Evolutionary conservation across 2,329 filamentous ascomycete genomes (phyloP).

Genomic region (Berkeleyomyces basicola): DNA sequence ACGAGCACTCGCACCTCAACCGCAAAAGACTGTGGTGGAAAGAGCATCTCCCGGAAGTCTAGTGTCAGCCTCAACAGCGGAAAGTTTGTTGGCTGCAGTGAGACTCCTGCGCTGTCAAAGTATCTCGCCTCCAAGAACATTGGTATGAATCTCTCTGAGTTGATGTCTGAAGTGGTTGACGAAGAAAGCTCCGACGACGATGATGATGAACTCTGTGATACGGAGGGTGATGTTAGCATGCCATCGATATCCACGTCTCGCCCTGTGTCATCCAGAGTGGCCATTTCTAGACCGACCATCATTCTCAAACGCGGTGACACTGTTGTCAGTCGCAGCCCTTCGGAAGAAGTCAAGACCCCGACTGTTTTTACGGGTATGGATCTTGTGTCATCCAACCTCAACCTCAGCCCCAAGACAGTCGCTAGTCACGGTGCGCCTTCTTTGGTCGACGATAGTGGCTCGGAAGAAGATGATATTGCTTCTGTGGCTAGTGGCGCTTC

Average conservation of each 20-base stretch:
- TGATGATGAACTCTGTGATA: slow-evolving; percentile 1
- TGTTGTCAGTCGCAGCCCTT: slow-evolving; percentile 8
- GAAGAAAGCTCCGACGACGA: slow-evolving; percentile 8
- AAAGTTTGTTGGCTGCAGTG: slow-evolving; percentile 12
- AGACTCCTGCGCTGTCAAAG: slow-evolving; percentile 11
- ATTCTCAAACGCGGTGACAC: slow-evolving; percentile 11
- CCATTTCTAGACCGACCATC: slow-evolving; percentile 8
- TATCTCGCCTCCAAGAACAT: slow-evolving; percentile 13
- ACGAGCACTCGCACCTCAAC: neutral
- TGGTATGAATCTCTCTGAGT: slow-evolving; percentile 7
- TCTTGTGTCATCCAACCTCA: slow-evolving; percentile 31
- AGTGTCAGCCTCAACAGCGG: neutral
- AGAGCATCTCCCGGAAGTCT: slow-evolving; percentile 2
- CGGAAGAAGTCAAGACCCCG: slow-evolving; percentile 11
- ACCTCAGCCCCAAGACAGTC: slow-evolving; percentile 52
- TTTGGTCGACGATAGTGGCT: slow-evolving; percentile 64
- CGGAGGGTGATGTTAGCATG: slow-evolving; percentile 1
- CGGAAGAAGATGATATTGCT: slow-evolving; percentile 42
- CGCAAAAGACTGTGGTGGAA: slow-evolving; percentile 1
- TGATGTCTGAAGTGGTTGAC: slow-evolving; percentile 7
- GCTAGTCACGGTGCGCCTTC: slow-evolving; percentile 64
- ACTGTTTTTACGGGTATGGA: slow-evolving; percentile 26
- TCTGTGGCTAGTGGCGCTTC: slow-evolving; percentile 11
- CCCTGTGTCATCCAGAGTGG: neutral
- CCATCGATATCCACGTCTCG: neutral